phyloP scores from a whole-genome alignment of 2,329 filamentous ascomycete species.

The Albophoma yamanashiensis region DNA sequence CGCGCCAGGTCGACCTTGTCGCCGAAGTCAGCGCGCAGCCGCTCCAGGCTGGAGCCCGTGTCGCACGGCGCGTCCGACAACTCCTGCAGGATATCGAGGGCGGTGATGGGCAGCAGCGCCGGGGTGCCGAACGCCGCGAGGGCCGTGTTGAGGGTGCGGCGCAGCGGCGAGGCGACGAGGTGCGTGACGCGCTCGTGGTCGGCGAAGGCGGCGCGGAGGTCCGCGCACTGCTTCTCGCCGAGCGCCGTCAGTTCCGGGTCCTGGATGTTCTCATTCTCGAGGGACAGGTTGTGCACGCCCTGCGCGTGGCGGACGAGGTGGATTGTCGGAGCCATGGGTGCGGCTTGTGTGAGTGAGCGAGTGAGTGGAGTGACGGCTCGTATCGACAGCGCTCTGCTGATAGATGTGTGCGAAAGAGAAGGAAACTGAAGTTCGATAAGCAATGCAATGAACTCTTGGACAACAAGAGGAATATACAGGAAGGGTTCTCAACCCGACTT shows the following conservation, averaged over 20 bases:
- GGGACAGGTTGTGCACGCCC: constrained; percentile 70
- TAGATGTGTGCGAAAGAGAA: background rate
- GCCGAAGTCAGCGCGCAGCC: constrained; percentile 51
- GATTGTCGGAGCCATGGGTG: constrained; percentile 40
- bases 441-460: background rate
- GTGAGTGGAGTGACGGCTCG: background rate
- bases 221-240: constrained; percentile 65
- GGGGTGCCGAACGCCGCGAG: constrained; percentile 55
- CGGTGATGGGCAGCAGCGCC: constrained; percentile 39
- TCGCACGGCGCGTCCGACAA: constrained; percentile 67
- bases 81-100: constrained; percentile 70
- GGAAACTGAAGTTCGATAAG: background rate
- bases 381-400: background rate
- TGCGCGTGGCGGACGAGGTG: constrained; percentile 65
- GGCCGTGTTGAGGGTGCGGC: constrained; percentile 71
- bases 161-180: constrained; percentile 69
- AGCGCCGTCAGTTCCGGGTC: constrained; percentile 70
- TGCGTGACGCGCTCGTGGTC: constrained; percentile 54
- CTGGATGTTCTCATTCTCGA: constrained; percentile 58
- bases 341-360: background rate
- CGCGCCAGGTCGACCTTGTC: constrained; percentile 50
- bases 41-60: constrained; percentile 48
- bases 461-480: background rate
- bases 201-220: constrained; percentile 52
- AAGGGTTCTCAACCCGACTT: background rate